Percentiles rank a stretch among this genome's conserved stretches.
phyloP scores from a whole-genome alignment of 2,329 filamentous ascomycete genomes.

The Colletotrichum cereale region DNA sequence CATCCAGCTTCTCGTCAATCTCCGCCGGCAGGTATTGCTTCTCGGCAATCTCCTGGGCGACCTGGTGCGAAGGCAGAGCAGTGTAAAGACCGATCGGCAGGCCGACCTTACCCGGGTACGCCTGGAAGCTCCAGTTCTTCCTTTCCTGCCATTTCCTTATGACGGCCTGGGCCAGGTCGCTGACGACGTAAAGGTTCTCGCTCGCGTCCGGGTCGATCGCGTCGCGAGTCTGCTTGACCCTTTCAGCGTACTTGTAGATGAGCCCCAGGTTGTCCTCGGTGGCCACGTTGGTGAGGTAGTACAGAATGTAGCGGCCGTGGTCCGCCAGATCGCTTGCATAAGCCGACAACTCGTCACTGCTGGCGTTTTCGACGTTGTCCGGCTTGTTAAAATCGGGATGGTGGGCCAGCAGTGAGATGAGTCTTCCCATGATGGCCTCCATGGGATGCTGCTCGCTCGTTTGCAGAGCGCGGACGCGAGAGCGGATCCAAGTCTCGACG shows the following conservation, averaged over 20 bases:
- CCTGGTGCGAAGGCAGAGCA: slow-evolving; percentile 79
- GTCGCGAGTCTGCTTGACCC: slow-evolving; percentile 91
- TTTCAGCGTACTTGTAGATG: slow-evolving; percentile 92
- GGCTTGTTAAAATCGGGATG: slow-evolving; percentile 85
- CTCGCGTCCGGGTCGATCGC: slow-evolving; percentile 76
- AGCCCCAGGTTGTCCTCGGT: slow-evolving; percentile 89
- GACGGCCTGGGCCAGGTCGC: slow-evolving; percentile 85
- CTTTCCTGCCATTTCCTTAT: slow-evolving; percentile 89
- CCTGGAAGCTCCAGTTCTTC: slow-evolving; percentile 87
- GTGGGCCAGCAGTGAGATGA: slow-evolving; percentile 90
- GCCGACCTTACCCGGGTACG: slow-evolving; percentile 83
- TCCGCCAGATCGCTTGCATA: slow-evolving; percentile 75
- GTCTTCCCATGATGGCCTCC: slow-evolving; percentile 83
- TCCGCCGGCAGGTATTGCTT: slow-evolving; percentile 86
- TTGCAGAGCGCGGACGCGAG: slow-evolving; percentile 76
- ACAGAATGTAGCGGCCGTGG: slow-evolving; percentile 89
- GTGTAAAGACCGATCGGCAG: slow-evolving; percentile 85
- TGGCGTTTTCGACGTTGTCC: slow-evolving; percentile 23
- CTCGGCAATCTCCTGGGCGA: slow-evolving; percentile 86
- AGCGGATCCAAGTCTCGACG: slow-evolving; percentile 89
- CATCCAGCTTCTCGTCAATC: slow-evolving; percentile 81
- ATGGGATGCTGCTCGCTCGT: slow-evolving; percentile 74
- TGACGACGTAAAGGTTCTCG: slow-evolving; percentile 85
- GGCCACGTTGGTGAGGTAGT: slow-evolving; percentile 86
- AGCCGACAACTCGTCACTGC: slow-evolving; percentile 53